Evolutionary conservation across 1,284 basidiomycete genomes (phyloP), one percentile per base, ranked within the genome.

Genomic region (Trichosporon sp.): DNA sequence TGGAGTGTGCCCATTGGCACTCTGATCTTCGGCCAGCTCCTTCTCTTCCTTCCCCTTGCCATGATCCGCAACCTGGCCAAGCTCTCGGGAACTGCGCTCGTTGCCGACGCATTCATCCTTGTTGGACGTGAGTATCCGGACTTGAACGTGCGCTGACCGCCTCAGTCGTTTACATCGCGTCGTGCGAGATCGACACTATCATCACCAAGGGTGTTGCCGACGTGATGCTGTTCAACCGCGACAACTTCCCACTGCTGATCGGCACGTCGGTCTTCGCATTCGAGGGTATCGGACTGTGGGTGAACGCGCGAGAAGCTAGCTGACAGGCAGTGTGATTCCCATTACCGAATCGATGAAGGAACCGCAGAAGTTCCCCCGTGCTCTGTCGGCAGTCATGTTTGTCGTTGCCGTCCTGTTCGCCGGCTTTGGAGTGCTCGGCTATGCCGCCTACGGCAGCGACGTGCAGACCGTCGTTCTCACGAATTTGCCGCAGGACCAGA

Each of bases 191-290:
- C 67, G 84, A 85, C 0, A 86, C 92, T 37, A 88, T 97, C 71
- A 86, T 86, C 0, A 79, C 87, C 5, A 83, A 87, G 16, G 95
- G 95, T 2, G 83, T 92, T 14, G 91, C 93, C n/a, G 89, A 96
- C 72, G 89, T 98, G 51, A 87, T 89, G 76, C 77, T 93, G 83
- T 99, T 99, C 86, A 99, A 99, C 85, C 82, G 89, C 5, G 90
- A 90, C 78, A 90, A 92, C 74, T 99, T 95, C 86, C 91, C 96
- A 0, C 85, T 99, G 21, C 89, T 99, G 73, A 93, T 99, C 74
- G 97, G 94, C 31, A 98, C 97, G 16, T 96, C 96, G 3, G 96
- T 99, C 26, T 99, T 98, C 82, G 95, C 97, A 0, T 99, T 99
- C 76, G 97, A 99, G 84, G 96, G 96, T 16, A 94, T 99, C 76